phyloP scores from a whole-genome alignment of 2,329 filamentous ascomycete species.

The Monilinia fructicola region DNA sequence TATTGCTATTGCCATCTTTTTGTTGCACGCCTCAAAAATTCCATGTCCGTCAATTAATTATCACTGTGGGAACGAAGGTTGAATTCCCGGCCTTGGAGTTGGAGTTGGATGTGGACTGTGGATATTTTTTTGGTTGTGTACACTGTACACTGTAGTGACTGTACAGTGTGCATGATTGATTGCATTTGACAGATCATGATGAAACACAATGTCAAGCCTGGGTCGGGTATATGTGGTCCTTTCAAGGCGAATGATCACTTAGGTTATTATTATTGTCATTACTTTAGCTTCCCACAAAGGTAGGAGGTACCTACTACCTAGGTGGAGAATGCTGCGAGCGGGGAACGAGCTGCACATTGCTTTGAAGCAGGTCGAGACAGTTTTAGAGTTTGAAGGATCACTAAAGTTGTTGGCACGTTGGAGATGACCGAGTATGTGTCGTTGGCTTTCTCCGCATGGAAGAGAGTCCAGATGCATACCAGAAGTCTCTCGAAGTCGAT shows the following conservation, averaged over 20 bases:
- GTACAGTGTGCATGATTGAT: too few relatives aligned
- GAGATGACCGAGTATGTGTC: conserved; percentile 13
- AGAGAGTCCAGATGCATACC: neutral
- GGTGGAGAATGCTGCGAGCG: neutral
- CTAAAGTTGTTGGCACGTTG: conserved; percentile 7
- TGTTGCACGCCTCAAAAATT: neutral
- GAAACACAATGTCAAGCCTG: neutral
- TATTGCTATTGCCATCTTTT: neutral
- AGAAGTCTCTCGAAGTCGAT: conserved; percentile 3
- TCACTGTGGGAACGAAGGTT: conserved; percentile 12
- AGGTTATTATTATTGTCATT: neutral
- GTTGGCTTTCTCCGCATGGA: conserved; percentile 6
- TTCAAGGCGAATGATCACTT: neutral
- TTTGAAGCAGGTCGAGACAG: neutral
- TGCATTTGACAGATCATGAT: conserved; percentile 15
- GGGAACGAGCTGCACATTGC: neutral
- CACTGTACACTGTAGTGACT: too few relatives aligned
- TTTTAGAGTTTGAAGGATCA: neutral
- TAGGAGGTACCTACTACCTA: neutral
- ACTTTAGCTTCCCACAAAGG: neutral
- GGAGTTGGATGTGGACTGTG: neutral
- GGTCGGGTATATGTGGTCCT: neutral
- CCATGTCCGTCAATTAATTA: neutral
- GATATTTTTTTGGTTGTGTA: neutral
- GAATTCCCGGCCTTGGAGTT: neutral